Base-by-base conservation (phyloP, 164 flowering plant genomes). In the Berberis thunbergii region DNA sequence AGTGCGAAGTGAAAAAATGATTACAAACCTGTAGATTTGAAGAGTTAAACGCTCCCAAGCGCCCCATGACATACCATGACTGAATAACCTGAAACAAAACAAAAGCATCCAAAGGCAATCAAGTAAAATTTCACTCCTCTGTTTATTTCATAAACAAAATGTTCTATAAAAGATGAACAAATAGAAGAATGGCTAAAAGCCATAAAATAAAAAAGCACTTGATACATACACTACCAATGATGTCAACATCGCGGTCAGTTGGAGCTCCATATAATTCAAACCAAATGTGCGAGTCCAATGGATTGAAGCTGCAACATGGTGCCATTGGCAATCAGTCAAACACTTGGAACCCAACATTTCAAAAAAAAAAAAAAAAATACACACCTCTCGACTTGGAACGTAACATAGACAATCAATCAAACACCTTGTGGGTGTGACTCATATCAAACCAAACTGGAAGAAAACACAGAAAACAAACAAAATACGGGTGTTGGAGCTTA, bases 1-100 rank as follows among this genome's bases (percentile, higher is more conserved):
- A 26, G 26, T 26, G 26, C 26, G 39, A 13, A 2, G 41, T 10
- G 40, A 43, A 56, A 4, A 7, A 48, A 56, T 13, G 60, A 41
- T 26, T 11, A 52, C 7, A 49, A 60, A 92, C 98, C 98, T 92
- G 96, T 65, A 92, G 69, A 77, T 92, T 92, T 45, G 83, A 80
- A 56, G 96, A 83, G 69, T 92, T 92, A 41, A 82, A 89, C 59
- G 93, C 93, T 61, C 98, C 96, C 57, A 92, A 69, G 10, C 95
- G 91, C 38, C 98, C 96, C 96, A 89, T 86, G 54, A 92, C 89
- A 73, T 87, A 89, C 96, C 96, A 89, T 54, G 98, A 76, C 62
- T 89, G 98, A 72, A 89, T 81, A 70, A 86, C 96, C 96, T 91
- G 93, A 74, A 46, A 26, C 26, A 13, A 59, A 9, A 2, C 6